These are phyloP conservation scores for Priceomyces haplophilus DNA, from an alignment of 805 yeast genomes.

Conservation along the genomic window DNA sequence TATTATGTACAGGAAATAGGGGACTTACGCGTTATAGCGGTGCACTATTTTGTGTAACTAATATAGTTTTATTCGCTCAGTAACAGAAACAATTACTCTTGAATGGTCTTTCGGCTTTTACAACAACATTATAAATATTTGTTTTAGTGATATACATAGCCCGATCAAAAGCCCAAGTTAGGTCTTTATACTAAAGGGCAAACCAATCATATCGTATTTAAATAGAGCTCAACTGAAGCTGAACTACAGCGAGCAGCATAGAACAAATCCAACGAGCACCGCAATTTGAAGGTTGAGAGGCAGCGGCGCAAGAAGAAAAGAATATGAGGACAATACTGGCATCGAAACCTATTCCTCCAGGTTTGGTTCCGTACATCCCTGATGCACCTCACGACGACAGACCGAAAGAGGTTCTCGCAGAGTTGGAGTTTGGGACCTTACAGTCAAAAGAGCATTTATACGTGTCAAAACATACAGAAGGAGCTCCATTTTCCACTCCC, in stretches of 20 bases:
- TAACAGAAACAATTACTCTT: neutral
- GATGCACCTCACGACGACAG: conserved; percentile 38
- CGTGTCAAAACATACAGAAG: conserved; percentile 54
- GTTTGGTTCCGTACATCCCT: conserved; percentile 25
- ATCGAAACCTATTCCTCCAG: conserved; percentile 3
- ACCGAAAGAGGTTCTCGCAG: conserved; percentile 34
- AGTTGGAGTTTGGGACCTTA: conserved; percentile 70
- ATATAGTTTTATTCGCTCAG: neutral
- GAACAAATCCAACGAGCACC: too few relatives aligned
- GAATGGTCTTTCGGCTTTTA: too few relatives aligned
- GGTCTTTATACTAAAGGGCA: too few relatives aligned
- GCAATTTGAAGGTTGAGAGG: too few relatives aligned
- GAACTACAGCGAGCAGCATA: too few relatives aligned
- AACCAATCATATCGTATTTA: too few relatives aligned
- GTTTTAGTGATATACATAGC: too few relatives aligned
- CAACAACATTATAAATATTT: too few relatives aligned
- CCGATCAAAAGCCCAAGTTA: too few relatives aligned
- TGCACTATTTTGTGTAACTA: neutral
- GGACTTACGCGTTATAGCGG: neutral
- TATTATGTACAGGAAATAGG: neutral
- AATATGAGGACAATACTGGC: conserved; percentile 1
- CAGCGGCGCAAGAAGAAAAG: neutral
- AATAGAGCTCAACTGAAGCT: too few relatives aligned
- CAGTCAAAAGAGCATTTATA: conserved; percentile 65
- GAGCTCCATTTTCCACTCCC: conserved; percentile 59